Percentiles rank a stretch among this genome's conserved stretches.
These are phyloP conservation scores for Leersia perrieri DNA, from an alignment of 176 grass and related monocot genomes.

Conservation along the genomic window DNA sequence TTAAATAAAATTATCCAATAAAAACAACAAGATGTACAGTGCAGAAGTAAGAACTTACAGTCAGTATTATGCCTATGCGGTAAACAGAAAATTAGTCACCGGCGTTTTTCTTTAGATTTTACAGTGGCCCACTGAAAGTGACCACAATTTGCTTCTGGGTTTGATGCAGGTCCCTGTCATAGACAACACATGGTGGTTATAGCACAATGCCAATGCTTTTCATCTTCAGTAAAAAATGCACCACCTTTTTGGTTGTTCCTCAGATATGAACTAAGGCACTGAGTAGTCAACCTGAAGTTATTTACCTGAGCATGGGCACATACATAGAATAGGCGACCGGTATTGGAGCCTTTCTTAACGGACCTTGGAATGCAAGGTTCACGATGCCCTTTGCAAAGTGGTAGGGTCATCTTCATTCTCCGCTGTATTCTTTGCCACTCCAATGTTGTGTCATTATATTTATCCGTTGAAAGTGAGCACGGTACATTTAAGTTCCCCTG, in stretches of 20 bases:
- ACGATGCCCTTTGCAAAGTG: constrained; percentile 87
- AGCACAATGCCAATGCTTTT: neutral
- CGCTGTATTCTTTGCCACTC: constrained; percentile 91
- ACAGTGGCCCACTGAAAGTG: constrained; percentile 87
- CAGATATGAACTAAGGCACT: neutral
- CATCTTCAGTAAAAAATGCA: neutral
- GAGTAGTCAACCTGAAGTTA: constrained; percentile 16
- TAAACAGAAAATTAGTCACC: constrained; percentile 8
- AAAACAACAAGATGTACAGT: neutral
- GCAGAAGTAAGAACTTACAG: neutral
- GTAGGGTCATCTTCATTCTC: constrained; percentile 91
- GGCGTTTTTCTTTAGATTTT: constrained; percentile 58
- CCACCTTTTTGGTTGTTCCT: constrained; percentile 13
- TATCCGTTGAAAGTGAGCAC: constrained; percentile 43
- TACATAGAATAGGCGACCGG: constrained; percentile 88
- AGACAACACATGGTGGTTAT: constrained; percentile 15
- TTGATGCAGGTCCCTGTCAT: constrained; percentile 75
- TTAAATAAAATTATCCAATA: neutral
- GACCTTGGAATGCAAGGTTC: constrained; percentile 96
- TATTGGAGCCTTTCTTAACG: constrained; percentile 92
- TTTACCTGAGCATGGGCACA: constrained; percentile 89
- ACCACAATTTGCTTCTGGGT: constrained; percentile 86
- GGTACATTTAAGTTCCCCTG: constrained; percentile 26
- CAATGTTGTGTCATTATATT: constrained; percentile 42
- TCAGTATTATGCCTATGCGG: neutral